A percentile compares a stretch with the other conserved stretches of the same genome.
phyloP scores from a whole-genome alignment of 148 eudicot genomes.

The Spergularia marina region DNA sequence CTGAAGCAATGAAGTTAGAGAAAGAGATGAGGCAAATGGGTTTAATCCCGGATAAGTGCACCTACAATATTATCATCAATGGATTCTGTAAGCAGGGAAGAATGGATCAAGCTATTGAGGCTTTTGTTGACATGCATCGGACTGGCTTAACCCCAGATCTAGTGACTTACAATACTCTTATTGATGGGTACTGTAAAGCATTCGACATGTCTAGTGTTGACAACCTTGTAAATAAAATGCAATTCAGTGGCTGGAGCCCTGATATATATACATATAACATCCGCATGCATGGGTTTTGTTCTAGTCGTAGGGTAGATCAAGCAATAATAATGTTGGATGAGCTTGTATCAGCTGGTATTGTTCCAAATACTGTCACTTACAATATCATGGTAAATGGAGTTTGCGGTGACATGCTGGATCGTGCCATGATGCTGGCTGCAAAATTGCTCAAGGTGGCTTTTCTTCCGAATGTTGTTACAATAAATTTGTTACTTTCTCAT shows the following conservation, averaged over 20 bases:
- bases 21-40: conserved; percentile 73
- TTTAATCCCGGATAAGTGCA: conserved; percentile 64
- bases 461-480: conserved; percentile 73
- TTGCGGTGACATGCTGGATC: conserved; percentile 70
- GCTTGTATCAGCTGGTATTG: conserved; percentile 69
- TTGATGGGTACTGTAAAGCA: conserved; percentile 77
- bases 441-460: conserved; percentile 87
- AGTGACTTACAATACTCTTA: conserved; percentile 84
- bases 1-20: conserved; percentile 67
- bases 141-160: conserved; percentile 65
- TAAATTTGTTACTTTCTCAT: conserved; percentile 74
- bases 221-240: conserved; percentile 50
- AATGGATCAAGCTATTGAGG: conserved; percentile 68
- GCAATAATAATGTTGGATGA: conserved; percentile 72
- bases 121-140: conserved; percentile 57
- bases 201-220: conserved; percentile 64
- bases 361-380: conserved; percentile 81
- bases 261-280: conserved; percentile 86
- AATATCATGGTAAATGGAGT: conserved; percentile 81
- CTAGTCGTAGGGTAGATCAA: conserved; percentile 48
- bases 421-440: conserved; percentile 73
- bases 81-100: conserved; percentile 74
- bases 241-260: conserved; percentile 62
- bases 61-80: conserved; percentile 72
- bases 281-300: conserved; percentile 69